Conservation (phyloP, 805 yeast genomes). For the Cyberlindnera bimundalis region DNA sequence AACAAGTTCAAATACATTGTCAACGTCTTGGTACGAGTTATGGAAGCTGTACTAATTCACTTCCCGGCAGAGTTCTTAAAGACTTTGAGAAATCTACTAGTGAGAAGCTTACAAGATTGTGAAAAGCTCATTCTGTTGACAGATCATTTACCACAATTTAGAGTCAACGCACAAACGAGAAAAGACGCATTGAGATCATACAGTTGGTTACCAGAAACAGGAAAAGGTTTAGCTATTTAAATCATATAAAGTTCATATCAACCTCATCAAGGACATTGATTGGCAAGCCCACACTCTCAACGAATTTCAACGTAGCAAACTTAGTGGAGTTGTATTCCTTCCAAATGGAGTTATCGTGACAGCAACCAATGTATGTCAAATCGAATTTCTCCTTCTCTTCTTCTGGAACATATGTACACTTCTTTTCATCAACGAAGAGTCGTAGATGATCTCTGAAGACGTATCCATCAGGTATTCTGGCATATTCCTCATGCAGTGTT, state of each 20-base stretch:
- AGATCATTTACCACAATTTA: conserved; percentile 21
- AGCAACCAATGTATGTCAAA: conserved; percentile 37
- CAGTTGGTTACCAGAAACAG: conserved; percentile 34
- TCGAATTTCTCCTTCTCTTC: conserved; percentile 36
- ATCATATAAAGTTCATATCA: conserved; percentile 11
- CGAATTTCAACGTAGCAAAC: conserved; percentile 22
- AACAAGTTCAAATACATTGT: conserved; percentile 25
- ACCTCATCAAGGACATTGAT: conserved; percentile 26
- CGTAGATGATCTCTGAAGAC: conserved; percentile 35
- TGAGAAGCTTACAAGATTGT: conserved; percentile 24
- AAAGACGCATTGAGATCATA: conserved; percentile 32
- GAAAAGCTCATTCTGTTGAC: conserved; percentile 22
- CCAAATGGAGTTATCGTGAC: conserved; percentile 39
- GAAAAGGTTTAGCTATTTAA: conserved; percentile 35
- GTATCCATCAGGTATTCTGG: conserved; percentile 27
- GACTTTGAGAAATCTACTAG: conserved; percentile 24
- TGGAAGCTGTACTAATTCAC: conserved; percentile 29
- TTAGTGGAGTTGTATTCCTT: conserved; percentile 35
- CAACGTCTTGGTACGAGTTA: conserved; percentile 22
- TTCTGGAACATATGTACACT: conserved; percentile 39
- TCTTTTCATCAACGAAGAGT: conserved; percentile 35
- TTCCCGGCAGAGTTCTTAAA: conserved; percentile 29
- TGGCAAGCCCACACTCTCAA: conserved; percentile 15
- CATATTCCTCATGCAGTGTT: conserved; percentile 38
- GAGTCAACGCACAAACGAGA: conserved; percentile 24